Evolutionary conservation across 495 filamentous ascomycete species (phyloP), one percentile per base, ranked within the genome.

Genomic region (Talaromyces stipitatus): DNA sequence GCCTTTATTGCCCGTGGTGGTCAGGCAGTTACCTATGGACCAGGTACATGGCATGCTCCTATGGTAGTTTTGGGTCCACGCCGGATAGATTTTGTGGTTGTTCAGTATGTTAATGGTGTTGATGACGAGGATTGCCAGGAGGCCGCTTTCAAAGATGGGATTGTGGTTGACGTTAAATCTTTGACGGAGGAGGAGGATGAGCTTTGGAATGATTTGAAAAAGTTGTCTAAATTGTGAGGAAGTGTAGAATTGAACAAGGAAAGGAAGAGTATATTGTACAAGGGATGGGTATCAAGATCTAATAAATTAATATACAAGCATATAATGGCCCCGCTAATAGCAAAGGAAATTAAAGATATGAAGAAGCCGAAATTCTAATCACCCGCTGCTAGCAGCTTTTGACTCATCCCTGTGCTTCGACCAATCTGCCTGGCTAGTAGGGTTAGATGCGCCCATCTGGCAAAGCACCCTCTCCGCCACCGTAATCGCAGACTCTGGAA

Each of bases 11-110:
- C 89, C 10, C 80, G 74, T n/a, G 85, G 85, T 6, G 76, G 82
- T 11, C 89, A 95, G 77, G 92, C 90, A 2, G 88, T 98, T 18
- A 96, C 91, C 14, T 98, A 97, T 71, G 88, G 81, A 11, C 82
- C 86, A 14, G 94, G 90, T 14, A 96, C 90, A 43, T 98, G 95
- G 92, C 94, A 98, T 79, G 91, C 92, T 60, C 94, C 94, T 2
- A 97, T 98, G 94, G 90, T 88, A 14, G 91, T 90, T 46, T 64
- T 97, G 20, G 94, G 92, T 1, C 64, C 72, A 47, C 61, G 75
- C 30, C 75, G 81, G 20, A 80, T 91, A 26, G 86, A 87, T 63
- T 98, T 97, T 72, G 83, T 96, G 23, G 91, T 97, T 8, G 79
- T 89, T 66, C 92, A 96, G 72, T 89, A 85, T 74, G 85, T 85